These are phyloP conservation scores for Uronychia setigera DNA, from an alignment of 73 alveolate species.

Conservation along the genomic window DNA sequence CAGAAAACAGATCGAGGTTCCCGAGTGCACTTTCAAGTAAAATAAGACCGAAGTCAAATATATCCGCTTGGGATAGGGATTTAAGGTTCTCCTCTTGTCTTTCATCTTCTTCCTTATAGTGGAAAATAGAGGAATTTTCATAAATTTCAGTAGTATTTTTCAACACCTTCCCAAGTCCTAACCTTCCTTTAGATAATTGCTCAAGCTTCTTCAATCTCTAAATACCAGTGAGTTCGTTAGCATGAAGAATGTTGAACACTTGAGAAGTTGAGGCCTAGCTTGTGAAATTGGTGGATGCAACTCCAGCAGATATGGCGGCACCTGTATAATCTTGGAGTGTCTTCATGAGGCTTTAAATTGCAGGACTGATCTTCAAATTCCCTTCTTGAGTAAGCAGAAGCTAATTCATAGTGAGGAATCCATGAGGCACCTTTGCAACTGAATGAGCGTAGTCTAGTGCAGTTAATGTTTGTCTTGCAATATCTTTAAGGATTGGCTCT, in stretches of 20 bases:
- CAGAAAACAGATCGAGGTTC: background rate
- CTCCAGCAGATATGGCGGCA: background rate
- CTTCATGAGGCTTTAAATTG: background rate
- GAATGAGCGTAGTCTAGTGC: conserved; percentile 10
- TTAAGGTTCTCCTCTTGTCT: background rate
- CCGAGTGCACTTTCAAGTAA: background rate
- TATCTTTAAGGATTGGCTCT: conserved; percentile 17
- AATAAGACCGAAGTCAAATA: background rate
- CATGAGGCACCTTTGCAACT: conserved; percentile 5
- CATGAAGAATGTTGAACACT: background rate
- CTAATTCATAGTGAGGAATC: background rate
- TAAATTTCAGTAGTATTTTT: background rate
- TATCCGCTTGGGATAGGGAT: background rate
- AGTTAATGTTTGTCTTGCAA: background rate
- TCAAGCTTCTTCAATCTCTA: background rate
- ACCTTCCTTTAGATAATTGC: background rate
- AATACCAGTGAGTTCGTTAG: background rate
- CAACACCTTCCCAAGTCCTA: background rate
- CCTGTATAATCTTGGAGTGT: background rate
- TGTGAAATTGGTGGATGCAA: background rate
- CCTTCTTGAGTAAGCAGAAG: background rate
- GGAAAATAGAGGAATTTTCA: background rate
- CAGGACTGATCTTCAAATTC: background rate
- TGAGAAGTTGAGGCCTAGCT: background rate
- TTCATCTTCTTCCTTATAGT: too few species aligned